Percentiles rank a stretch among this genome's conserved stretches.
Evolutionary conservation across 441 rosid species (phyloP).

Genomic region (Populus trichocarpa): DNA sequence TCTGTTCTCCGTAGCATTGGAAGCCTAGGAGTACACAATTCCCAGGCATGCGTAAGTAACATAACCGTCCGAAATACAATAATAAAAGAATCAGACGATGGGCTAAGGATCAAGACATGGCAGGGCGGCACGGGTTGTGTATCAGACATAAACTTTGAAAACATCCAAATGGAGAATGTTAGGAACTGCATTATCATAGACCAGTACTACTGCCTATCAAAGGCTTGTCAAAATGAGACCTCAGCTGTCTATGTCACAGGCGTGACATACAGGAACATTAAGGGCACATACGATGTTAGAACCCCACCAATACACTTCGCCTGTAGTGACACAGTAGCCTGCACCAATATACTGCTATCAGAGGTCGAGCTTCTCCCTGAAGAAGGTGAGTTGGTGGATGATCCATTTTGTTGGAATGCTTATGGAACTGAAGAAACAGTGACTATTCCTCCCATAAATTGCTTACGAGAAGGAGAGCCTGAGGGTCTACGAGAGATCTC

Average conservation of each 20-base stretch:
- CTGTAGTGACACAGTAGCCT: conserved; percentile 87
- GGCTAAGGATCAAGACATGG: conserved; percentile 92
- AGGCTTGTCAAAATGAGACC: conserved; percentile 68
- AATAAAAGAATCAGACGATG: conserved; percentile 88
- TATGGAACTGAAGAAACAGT: conserved; percentile 76
- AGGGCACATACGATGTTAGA: conserved; percentile 83
- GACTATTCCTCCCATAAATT: conserved; percentile 80
- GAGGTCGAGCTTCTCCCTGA: conserved; percentile 92
- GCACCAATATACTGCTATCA: conserved; percentile 81
- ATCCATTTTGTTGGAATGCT: conserved; percentile 96
- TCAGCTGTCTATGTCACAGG: conserved; percentile 78
- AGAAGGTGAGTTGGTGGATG: conserved; percentile 74
- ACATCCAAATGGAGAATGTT: conserved; percentile 93
- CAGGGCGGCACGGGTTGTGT: conserved; percentile 90
- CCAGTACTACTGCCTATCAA: conserved; percentile 77
- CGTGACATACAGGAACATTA: conserved; percentile 66
- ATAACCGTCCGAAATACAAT: conserved; percentile 61
- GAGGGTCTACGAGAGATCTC: conserved; percentile 33
- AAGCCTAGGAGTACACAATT: conserved; percentile 89
- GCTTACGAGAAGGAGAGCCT: conserved; percentile 78
- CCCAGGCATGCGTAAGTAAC: conserved; percentile 91
- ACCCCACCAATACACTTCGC: conserved; percentile 89
- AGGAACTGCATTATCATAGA: conserved; percentile 85
- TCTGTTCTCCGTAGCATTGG: conserved; percentile 60
- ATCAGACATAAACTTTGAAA: conserved; percentile 60